Conservation (phyloP, 163 green algal genomes). For the Volvox carteri region DNA sequence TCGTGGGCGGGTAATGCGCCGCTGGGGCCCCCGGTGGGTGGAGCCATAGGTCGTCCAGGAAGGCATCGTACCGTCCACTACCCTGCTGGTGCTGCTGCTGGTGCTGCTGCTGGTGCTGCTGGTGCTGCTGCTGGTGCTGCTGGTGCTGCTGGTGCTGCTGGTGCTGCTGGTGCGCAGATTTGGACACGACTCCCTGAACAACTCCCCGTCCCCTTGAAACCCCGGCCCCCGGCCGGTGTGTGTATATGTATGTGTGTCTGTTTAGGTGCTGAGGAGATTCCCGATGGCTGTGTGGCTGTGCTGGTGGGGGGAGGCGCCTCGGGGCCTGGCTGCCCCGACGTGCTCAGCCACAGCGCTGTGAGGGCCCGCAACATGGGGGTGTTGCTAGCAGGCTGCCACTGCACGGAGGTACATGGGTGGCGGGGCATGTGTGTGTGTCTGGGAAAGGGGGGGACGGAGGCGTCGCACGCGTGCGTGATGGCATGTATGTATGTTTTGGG, state of each 20-base stretch:
- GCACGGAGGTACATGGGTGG: conserved; percentile 30
- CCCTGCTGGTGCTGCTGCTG: no score
- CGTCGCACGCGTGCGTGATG: no score
- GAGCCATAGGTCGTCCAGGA: no score
- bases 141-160: not conserved
- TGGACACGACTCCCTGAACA: no score
- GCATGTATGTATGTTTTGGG: no score
- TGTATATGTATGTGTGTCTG: not conserved
- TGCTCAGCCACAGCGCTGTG: conserved; percentile 75
- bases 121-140: not conserved
- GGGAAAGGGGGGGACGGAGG: not conserved
- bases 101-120: not conserved
- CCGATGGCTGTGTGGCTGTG: conserved; percentile 90
- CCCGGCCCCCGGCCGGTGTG: no score
- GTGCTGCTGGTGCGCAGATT: not conserved
- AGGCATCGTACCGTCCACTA: no score
- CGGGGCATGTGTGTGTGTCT: not conserved
- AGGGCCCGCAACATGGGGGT: conserved; percentile 69
- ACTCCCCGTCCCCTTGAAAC: no score
- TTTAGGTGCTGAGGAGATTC: conserved; percentile 96
- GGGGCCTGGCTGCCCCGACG: conserved; percentile 62
- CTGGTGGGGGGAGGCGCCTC: conserved; percentile 68
- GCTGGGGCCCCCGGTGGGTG: no score
- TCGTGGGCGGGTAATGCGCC: no score
- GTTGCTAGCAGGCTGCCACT: conserved; percentile 66